Evolutionary conservation across 2,329 filamentous ascomycete genomes (phyloP).

Genomic region (Colletotrichum higginsianum): DNA sequence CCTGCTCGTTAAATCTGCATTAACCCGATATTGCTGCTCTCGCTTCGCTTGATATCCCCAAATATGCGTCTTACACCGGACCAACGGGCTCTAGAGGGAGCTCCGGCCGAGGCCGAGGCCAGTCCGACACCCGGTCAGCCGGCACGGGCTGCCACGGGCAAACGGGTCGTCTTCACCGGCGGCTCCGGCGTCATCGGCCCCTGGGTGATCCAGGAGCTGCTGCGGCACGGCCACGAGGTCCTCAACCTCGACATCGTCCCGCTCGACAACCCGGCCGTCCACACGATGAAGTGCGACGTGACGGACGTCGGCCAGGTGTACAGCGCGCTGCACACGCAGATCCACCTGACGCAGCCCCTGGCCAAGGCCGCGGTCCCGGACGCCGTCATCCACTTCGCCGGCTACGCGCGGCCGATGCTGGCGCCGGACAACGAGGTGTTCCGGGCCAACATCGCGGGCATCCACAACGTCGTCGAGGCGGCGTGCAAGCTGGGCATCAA

Average conservation of each 20-base stretch:
- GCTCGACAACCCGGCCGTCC: conserved; percentile 48
- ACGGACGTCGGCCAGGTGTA: conserved; percentile 56
- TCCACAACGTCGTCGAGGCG: conserved; percentile 75
- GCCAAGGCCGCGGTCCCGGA: conserved; percentile 62
- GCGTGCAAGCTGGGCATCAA: conserved; percentile 73
- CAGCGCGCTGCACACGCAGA: conserved; percentile 62
- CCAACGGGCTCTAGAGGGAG: background rate
- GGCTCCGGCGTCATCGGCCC: conserved; percentile 55
- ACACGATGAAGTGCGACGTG: conserved; percentile 53
- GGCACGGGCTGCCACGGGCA: conserved; percentile 34
- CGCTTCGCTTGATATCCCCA: background rate
- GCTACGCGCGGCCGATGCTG: conserved; percentile 72
- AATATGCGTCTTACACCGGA: background rate
- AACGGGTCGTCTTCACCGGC: conserved; percentile 53
- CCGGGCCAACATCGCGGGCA: conserved; percentile 67
- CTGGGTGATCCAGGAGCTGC: conserved; percentile 51
- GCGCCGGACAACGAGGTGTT: conserved; percentile 74
- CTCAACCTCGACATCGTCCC: conserved; percentile 54
- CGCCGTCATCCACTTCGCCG: conserved; percentile 74
- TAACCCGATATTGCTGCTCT: too few species aligned
- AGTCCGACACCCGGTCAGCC: background rate
- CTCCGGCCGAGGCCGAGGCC: background rate
- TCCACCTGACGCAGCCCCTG: conserved; percentile 55
- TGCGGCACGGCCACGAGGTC: conserved; percentile 52
- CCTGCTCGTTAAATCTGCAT: too few species aligned